Percentiles rank a stretch among this genome's conserved stretches.
Conservation (phyloP, 2,329 filamentous ascomycete species). For the Claviceps lovelessii region DNA sequence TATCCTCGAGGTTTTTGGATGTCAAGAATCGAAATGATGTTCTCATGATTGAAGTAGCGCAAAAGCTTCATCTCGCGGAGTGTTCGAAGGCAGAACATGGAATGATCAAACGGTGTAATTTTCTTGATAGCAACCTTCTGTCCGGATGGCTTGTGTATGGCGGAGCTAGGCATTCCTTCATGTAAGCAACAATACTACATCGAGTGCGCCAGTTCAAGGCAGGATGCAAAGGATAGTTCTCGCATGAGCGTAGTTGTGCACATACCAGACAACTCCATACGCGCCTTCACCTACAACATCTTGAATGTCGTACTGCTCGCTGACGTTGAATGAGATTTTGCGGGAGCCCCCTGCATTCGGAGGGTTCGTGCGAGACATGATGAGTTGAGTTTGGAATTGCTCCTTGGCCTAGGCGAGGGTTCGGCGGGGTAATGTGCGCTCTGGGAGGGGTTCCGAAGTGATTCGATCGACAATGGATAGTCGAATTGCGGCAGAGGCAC, state of each 20-base stretch:
- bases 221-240: neutral
- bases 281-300: constrained; percentile 98
- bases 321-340: constrained; percentile 99
- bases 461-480: neutral
- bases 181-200: neutral
- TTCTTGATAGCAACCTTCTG: constrained; percentile 99
- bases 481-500: neutral
- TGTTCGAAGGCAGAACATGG: constrained; percentile 94
- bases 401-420: neutral
- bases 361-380: constrained; percentile 43
- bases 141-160: constrained; percentile 91
- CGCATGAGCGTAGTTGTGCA: neutral
- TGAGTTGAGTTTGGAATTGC: constrained; percentile 5
- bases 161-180: constrained; percentile 48
- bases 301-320: constrained; percentile 98
- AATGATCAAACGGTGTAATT: constrained; percentile 98
- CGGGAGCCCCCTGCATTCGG: constrained; percentile 51
- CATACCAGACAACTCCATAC: constrained; percentile 92
- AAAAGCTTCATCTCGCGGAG: constrained; percentile 98
- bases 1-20: constrained; percentile 97
- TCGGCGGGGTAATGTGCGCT: constrained; percentile 1
- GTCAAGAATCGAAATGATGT: constrained; percentile 98
- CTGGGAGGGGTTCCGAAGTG: neutral
- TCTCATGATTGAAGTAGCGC: constrained; percentile 98
- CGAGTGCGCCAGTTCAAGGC: neutral